Percentiles rank a stretch among this genome's conserved stretches.
Evolutionary conservation across 805 yeast genomes (phyloP).

Genomic region (Lipomyces chichibuensis): DNA sequence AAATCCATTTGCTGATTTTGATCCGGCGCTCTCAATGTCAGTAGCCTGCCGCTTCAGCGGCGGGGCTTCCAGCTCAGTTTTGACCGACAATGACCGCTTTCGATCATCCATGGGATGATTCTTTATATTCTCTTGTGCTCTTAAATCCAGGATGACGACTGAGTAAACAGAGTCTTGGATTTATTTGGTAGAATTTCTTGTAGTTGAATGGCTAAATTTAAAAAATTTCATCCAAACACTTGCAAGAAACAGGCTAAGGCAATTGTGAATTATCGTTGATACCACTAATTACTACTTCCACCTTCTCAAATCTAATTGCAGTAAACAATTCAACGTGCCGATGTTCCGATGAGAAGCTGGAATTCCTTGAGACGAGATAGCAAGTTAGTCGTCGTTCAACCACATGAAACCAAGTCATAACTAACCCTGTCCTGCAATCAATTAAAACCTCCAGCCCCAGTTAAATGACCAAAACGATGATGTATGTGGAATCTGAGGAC

Average conservation of each 20-base stretch:
- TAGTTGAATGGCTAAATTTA: neutral
- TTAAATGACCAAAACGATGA: neutral
- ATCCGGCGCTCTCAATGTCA: conserved; percentile 5
- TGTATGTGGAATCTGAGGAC: neutral
- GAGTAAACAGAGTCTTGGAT: conserved; percentile 4
- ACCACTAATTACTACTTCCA: neutral
- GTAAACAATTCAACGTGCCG: neutral
- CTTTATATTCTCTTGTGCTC: neutral
- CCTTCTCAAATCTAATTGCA: neutral
- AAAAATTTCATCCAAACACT: conserved; percentile 1
- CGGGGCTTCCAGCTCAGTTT: conserved; percentile 32
- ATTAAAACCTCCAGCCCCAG: neutral
- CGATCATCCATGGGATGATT: conserved; percentile 34
- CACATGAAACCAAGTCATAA: neutral
- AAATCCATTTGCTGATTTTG: conserved; percentile 9
- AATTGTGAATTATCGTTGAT: neutral
- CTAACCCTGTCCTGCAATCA: neutral
- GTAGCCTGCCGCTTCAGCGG: conserved; percentile 35
- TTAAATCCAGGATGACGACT: neutral
- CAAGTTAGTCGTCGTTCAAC: neutral
- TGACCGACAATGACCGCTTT: conserved; percentile 32
- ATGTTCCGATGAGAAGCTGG: neutral
- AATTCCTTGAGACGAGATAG: neutral
- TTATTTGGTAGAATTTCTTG: neutral
- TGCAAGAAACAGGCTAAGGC: neutral